These are phyloP conservation scores for Boeremia exigua DNA, from an alignment of 2,329 filamentous ascomycete genomes.

Conservation along the genomic window DNA sequence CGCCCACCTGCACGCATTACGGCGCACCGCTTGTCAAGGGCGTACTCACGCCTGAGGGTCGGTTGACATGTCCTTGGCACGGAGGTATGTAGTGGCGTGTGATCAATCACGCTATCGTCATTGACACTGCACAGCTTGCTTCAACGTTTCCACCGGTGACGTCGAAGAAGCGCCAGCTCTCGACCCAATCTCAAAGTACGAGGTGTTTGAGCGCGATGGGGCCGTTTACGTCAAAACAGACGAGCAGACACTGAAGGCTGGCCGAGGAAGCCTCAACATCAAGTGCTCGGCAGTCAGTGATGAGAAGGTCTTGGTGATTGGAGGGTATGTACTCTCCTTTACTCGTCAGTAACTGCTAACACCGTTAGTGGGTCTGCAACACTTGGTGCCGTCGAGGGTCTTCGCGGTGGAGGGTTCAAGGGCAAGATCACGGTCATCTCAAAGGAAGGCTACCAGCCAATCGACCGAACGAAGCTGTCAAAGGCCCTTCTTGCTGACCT, in stretches of 20 bases:
- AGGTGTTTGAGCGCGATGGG: conserved; percentile 79
- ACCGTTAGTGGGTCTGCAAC: conserved; percentile 74
- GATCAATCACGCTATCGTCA: conserved; percentile 10
- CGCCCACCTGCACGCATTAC: conserved; percentile 87
- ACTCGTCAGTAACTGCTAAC: conserved; percentile 9
- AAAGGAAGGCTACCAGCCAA: conserved; percentile 82
- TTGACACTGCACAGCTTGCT: conserved; percentile 71
- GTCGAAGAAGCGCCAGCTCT: conserved; percentile 94
- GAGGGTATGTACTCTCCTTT: conserved; percentile 25
- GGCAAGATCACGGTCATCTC: conserved; percentile 84
- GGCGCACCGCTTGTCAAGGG: conserved; percentile 89
- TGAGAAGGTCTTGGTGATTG: conserved; percentile 78
- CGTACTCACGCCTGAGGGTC: conserved; percentile 79
- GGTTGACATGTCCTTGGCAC: conserved; percentile 95
- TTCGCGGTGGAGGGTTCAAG: conserved; percentile 80
- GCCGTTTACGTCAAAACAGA: conserved; percentile 85
- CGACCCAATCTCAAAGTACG: conserved; percentile 83
- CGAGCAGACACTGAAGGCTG: conserved; percentile 77
- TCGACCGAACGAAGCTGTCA: conserved; percentile 94
- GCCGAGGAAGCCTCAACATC: conserved; percentile 74
- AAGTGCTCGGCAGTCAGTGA: conserved; percentile 67
- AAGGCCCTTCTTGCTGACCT: conserved; percentile 87
- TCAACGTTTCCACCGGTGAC: conserved; percentile 86
- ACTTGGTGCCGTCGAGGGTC: conserved; percentile 79
- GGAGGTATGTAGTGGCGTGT: conserved; percentile 66